These are phyloP conservation scores for Dothideomycetes sp. DNA, from an alignment of 2,329 filamentous ascomycete genomes.

Conservation along the genomic window DNA sequence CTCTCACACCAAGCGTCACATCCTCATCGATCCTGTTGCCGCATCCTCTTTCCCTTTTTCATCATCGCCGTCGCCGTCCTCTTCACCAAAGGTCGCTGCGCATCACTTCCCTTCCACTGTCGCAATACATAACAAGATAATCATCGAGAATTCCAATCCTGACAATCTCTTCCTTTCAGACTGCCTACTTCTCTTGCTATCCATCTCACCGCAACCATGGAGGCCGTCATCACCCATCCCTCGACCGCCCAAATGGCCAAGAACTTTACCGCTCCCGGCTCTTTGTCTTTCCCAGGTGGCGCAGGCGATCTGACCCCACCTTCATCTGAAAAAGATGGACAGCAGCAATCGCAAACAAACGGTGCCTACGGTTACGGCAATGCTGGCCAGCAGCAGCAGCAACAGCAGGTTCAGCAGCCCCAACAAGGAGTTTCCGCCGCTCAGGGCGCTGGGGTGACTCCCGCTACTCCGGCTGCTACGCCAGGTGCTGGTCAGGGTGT, in stretches of 20 bases:
- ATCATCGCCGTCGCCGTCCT: not conserved
- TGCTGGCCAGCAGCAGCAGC: conserved; percentile 45
- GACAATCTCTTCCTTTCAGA: conserved; percentile 13
- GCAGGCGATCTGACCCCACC: conserved; percentile 76
- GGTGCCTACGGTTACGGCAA: conserved; percentile 41
- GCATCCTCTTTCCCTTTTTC: not conserved
- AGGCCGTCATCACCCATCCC: conserved; percentile 80
- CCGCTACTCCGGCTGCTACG: conserved; percentile 83
- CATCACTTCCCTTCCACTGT: conserved; percentile 1
- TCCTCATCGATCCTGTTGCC: not conserved
- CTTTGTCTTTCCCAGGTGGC: conserved; percentile 82
- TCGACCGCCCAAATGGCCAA: conserved; percentile 86
- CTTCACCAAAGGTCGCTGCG: not conserved
- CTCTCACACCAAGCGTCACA: conserved; percentile 10
- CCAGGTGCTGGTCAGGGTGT: conserved; percentile 73
- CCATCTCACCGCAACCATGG: conserved; percentile 53
- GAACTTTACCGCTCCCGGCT: conserved; percentile 87
- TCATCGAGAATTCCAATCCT: conserved; percentile 11
- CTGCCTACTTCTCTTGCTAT: conserved; percentile 20
- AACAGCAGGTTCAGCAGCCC: conserved; percentile 19
- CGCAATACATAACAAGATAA: conserved; percentile 6
- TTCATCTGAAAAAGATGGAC: conserved; percentile 58
- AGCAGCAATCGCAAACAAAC: conserved; percentile 40
- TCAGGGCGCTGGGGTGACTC: conserved; percentile 68
- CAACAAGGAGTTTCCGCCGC: conserved; percentile 27